Conservation (phyloP, 208 protist genomes). For the Crithidia mellificae region DNA sequence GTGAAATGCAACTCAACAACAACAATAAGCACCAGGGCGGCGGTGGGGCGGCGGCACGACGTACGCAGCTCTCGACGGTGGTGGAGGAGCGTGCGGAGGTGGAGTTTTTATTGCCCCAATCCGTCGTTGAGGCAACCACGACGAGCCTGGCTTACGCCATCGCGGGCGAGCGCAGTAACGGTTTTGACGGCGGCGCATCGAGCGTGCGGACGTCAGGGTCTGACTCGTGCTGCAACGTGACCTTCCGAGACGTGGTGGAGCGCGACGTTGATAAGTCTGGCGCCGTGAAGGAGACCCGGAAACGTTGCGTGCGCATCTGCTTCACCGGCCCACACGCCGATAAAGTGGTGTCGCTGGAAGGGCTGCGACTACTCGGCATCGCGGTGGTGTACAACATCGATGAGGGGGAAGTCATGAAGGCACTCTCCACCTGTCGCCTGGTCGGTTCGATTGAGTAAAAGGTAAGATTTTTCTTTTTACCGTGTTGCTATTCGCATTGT, state of each 20-base stretch:
- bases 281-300: not conserved
- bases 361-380: conserved; percentile 8
- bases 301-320: not conserved
- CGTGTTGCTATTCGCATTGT: too few relatives aligned
- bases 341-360: conserved; percentile 15
- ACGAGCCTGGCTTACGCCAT: too few relatives aligned
- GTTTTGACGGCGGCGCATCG: not conserved
- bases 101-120: not conserved
- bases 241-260: not conserved
- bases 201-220: not conserved
- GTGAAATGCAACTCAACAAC: too few relatives aligned
- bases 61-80: not conserved
- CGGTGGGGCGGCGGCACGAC: too few relatives aligned
- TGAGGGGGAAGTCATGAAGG: not conserved
- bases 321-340: not conserved
- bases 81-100: conserved; percentile 6
- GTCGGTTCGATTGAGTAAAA: not conserved
- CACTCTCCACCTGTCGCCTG: not conserved
- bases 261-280: not conserved
- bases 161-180: too few relatives aligned
- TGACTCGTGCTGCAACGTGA: conserved; percentile 5
- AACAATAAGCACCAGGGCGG: not conserved
- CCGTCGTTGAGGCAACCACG: not conserved
- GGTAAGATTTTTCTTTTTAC: conserved; percentile 18
- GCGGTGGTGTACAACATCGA: conserved; percentile 8